Base-by-base conservation (phyloP, 257 asterid species). In the Penstemon barbatus region DNA sequence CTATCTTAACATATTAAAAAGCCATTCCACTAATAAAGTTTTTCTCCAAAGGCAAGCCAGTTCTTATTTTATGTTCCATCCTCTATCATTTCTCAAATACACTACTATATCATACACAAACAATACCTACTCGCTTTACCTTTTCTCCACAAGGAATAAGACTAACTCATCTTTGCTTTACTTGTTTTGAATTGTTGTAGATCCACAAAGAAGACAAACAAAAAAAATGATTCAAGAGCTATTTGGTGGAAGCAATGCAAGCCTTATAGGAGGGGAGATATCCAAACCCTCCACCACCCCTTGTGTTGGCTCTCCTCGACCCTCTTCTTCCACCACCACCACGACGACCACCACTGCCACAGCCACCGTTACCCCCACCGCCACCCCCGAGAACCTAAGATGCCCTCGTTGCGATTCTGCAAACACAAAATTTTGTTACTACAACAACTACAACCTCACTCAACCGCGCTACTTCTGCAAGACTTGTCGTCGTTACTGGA, bases 381-480 rank as follows among this genome's bases (percentile, higher is more conserved):
- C 89, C 12, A 38, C 79, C 50, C 13, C 84, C 0, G 91, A 88
- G 65, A 88, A 72, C 58, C 85, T 86, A 15, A 54, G 86, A 63
- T 90, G 97, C 68, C 97, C 97, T 0, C 88, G 97, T 7, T 90
- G 97, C 57, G 96, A 88, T 61, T 90, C 97, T 0, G 60, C 94
- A 3, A 90, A 88, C 83, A 90, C 97, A 0, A 90, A 90, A 51
- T 90, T 90, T 54, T 90, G 97, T 44, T 90, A 90, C 84, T 89
- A 89, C 84, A 89, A 89, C 85, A 89, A 89, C 89, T 89, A 89
- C 82, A 89, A 87, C 76, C 89, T 89, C 77, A 89, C 97, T 41
- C 97, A 90, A 73, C 97, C 97, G 0, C 97, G 97, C 75, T 93
- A 90, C 68, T 90, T 90, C 81, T 90, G 97, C 86, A 90, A 90